Conservation (phyloP, 345 rosid genomes). For the Brassica juncea region DNA sequence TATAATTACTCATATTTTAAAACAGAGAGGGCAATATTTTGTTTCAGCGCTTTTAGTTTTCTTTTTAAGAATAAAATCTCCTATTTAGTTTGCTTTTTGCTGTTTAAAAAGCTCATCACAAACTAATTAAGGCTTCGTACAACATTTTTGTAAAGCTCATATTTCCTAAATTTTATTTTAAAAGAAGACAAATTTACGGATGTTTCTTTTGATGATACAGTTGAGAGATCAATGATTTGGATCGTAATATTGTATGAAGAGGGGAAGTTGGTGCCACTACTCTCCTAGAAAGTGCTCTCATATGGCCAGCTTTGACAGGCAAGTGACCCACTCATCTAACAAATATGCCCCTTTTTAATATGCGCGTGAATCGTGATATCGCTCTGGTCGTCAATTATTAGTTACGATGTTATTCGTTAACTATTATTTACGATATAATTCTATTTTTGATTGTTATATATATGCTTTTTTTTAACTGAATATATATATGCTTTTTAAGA, state of each 20-base stretch:
- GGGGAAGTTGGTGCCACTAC: constrained; percentile 37
- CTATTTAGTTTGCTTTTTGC: background rate
- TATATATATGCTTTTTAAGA: too few relatives aligned
- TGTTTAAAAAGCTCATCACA: background rate
- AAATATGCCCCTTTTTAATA: background rate
- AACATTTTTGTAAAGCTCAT: too few relatives aligned
- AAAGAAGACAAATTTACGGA: background rate
- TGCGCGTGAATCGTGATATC: background rate
- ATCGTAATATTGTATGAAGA: constrained; percentile 24
- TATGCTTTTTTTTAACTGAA: too few relatives aligned
- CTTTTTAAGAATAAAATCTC: background rate
- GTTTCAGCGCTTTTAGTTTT: background rate
- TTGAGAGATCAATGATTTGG: constrained; percentile 33
- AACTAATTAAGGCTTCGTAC: background rate
- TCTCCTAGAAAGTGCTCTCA: constrained; percentile 31
- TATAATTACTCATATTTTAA: background rate
- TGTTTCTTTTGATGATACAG: constrained; percentile 17
- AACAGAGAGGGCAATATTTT: background rate
- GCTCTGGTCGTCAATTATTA: background rate
- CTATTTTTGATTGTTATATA: too few relatives aligned
- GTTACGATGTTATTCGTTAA: background rate
- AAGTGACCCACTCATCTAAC: constrained; percentile 18
- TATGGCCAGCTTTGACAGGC: constrained; percentile 37
- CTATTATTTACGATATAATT: too few relatives aligned
- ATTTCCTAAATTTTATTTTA: background rate